phyloP scores from a whole-genome alignment of 331 rosid species.

The Malus hybrid region DNA sequence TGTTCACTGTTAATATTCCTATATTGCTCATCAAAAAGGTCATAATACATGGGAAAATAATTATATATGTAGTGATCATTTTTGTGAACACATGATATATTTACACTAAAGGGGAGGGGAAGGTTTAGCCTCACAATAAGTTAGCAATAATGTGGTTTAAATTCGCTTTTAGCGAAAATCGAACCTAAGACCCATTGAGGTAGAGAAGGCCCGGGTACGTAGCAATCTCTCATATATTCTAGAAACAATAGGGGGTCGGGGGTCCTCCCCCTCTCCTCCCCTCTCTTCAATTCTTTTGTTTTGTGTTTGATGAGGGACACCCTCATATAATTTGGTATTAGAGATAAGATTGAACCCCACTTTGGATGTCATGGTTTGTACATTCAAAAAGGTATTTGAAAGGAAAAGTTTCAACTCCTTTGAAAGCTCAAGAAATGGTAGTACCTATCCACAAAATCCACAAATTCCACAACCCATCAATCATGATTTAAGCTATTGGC shows the following conservation, averaged over 20 bases:
- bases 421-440: neutral
- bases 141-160: too few species aligned
- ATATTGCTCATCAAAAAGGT: neutral
- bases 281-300: neutral
- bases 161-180: too few species aligned
- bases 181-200: too few species aligned
- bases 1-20: neutral
- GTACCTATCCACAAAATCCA: neutral
- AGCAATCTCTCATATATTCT: too few species aligned
- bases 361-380: slow-evolving; percentile 14
- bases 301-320: slow-evolving; percentile 24
- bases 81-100: too few species aligned
- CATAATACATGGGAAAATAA: neutral
- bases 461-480: slow-evolving; percentile 12
- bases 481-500: slow-evolving; percentile 18
- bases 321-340: slow-evolving; percentile 13
- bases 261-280: slow-evolving; percentile 6
- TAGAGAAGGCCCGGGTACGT: too few species aligned
- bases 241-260: too few species aligned
- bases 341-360: slow-evolving; percentile 39
- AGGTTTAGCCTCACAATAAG: too few species aligned
- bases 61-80: too few species aligned
- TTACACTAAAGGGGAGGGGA: too few species aligned
- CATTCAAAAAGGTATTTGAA: slow-evolving; percentile 3
- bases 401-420: neutral